Conservation (phyloP, 2,329 filamentous ascomycete genomes). For the Teratosphaeria destructans region DNA sequence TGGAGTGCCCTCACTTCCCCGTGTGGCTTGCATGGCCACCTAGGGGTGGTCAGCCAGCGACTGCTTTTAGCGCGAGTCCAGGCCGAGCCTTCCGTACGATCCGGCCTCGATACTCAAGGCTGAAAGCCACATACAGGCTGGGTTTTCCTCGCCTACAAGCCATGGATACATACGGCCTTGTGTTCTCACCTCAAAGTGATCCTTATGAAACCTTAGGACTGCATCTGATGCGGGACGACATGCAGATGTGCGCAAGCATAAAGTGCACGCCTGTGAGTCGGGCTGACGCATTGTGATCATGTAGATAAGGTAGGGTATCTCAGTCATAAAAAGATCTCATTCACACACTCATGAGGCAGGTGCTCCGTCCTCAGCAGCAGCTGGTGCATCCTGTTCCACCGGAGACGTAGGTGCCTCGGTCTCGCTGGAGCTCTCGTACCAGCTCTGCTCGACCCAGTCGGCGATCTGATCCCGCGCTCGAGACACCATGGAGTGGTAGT, state of each 20-base stretch:
- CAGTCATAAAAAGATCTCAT: background rate
- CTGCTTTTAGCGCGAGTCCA: too few species aligned
- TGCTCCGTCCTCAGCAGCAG: background rate
- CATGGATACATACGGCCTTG: too few species aligned
- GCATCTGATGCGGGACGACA: background rate
- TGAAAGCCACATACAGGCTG: too few species aligned
- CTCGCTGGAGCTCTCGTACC: constrained; percentile 9
- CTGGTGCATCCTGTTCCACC: background rate
- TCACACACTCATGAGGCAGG: background rate
- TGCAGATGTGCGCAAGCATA: background rate
- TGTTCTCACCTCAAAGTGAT: too few species aligned
- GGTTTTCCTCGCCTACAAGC: too few species aligned
- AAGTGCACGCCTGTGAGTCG: background rate
- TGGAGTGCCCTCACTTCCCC: too few species aligned
- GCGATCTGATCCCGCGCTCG: constrained; percentile 56
- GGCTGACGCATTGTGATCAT: background rate
- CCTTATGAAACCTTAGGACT: too few species aligned
- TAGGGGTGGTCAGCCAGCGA: too few species aligned
- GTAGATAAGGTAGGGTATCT: background rate
- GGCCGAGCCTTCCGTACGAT: too few species aligned
- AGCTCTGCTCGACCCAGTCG: constrained; percentile 42
- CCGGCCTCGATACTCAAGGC: too few species aligned
- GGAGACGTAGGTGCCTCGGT: background rate
- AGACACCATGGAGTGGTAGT: constrained; percentile 56
- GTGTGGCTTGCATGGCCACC: too few species aligned